Evolutionary conservation across 352 stramenopile species (phyloP).

Genomic region (Lagenidium sp.): DNA sequence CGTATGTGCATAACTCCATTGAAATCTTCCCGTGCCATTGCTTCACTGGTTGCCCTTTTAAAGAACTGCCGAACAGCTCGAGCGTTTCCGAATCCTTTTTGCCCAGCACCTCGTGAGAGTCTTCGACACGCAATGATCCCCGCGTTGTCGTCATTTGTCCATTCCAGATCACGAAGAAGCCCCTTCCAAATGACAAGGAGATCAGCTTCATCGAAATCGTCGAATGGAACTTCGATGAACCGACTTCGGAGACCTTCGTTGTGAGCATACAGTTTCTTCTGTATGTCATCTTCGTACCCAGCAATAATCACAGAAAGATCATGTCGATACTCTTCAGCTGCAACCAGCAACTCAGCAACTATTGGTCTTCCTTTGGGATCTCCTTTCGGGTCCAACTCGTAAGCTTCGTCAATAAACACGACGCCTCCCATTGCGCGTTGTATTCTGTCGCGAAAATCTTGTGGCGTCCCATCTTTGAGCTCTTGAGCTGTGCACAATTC

Average conservation of each 20-base stretch:
- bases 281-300: conserved; percentile 90
- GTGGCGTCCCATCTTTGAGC: conserved; percentile 57
- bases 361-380: conserved; percentile 81
- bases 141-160: conserved; percentile 34
- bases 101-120: conserved; percentile 43
- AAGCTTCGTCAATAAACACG: conserved; percentile 92
- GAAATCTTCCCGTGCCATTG: conserved; percentile 70
- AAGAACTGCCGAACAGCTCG: conserved; percentile 67
- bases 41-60: conserved; percentile 44
- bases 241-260: conserved; percentile 84
- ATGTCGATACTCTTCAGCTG: conserved; percentile 79
- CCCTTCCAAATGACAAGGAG: conserved; percentile 68
- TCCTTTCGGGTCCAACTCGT: conserved; percentile 76
- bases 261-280: conserved; percentile 89
- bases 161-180: conserved; percentile 33
- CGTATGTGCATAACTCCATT: conserved; percentile 34
- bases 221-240: conserved; percentile 83
- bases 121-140: conserved; percentile 55
- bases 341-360: conserved; percentile 82
- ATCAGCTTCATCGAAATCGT: conserved; percentile 88
- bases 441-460: conserved; percentile 75
- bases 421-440: conserved; percentile 63
- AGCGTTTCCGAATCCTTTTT: conserved; percentile 86
- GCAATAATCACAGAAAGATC: conserved; percentile 87
- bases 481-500: conserved; percentile 48